phyloP scores from a whole-genome alignment of 306 rosid species.

The Geum urbanum region DNA sequence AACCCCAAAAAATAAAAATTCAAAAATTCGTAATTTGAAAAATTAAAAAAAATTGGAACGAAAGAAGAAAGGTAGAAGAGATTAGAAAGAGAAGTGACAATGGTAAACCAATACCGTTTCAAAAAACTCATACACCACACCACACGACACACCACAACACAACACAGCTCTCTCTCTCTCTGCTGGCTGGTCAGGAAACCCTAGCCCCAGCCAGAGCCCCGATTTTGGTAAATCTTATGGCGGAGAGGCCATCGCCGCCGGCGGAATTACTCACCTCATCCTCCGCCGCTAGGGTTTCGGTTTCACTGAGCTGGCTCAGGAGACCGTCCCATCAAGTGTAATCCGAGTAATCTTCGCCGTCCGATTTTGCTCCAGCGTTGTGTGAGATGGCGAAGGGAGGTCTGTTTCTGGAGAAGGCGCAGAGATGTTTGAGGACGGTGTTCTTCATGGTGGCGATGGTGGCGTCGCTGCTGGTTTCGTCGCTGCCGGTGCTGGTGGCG shows the following conservation, averaged over 20 bases:
- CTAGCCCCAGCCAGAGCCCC: background rate
- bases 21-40: background rate
- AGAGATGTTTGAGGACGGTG: conserved; percentile 69
- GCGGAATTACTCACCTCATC: conserved; percentile 12
- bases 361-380: background rate
- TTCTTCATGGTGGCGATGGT: conserved; percentile 82
- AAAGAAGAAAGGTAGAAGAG: conserved; percentile 23
- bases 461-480: conserved; percentile 71
- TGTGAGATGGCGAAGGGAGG: conserved; percentile 61
- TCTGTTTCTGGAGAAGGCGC: conserved; percentile 54
- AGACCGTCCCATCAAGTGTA: conserved; percentile 23
- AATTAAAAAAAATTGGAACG: conserved; percentile 1
- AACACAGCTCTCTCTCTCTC: background rate
- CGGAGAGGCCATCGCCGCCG: conserved; percentile 27
- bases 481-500: conserved; percentile 82
- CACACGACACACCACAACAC: background rate
- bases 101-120: background rate
- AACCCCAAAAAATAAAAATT: background rate
- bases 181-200: background rate
- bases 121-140: background rate
- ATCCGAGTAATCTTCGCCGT: background rate
- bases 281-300: conserved; percentile 40
- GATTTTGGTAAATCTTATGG: conserved; percentile 32
- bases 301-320: conserved; percentile 12
- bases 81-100: background rate